Base-by-base conservation (phyloP, 148 eudicot species). In the Diospyros lotus region DNA sequence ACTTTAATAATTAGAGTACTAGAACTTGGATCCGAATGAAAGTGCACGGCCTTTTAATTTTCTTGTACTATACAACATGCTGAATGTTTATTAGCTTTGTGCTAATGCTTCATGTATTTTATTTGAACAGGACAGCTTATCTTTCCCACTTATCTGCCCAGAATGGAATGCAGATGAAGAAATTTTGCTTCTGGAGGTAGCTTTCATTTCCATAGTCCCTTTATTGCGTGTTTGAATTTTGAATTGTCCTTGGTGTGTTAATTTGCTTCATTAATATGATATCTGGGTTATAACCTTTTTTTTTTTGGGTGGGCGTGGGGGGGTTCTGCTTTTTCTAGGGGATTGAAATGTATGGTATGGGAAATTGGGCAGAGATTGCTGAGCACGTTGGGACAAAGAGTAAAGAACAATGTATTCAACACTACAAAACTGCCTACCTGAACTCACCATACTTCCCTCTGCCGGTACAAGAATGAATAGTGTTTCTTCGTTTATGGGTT, bases 111-210 rank as follows among this genome's bases (percentile, higher is more conserved):
- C 39, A 15, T 11, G 0, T 58, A 1, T 52, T 79, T 56, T 58
- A 5, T 40, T 66, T 68, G 53, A 53, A 83, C 87, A 89, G 93
- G 93, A 89, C 71, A 89, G 86, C 68, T 76, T 89, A 60, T 88
- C 89, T 15, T 87, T 89, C 80, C 93, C 93, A 2, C 76, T 89
- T 56, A 82, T 87, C 73, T 84, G 87, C 74, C 81, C 91, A 61
- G 91, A 87, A 72, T 89, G 91, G 93, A 89, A 89, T 70, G 93
- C 91, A 2, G 93, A 87, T 86, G 93, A 89, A 82, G 93, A 89
- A 79, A 89, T 86, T 73, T 62, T 89, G 62, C 91, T 89, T 64
- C 79, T 89, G 50, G 93, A 89, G 93, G 93, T 89, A 70, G 54
- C 62, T 50, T 71, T 65, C 45, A 64, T 28, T 64, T 62, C 11